These are phyloP conservation scores for Reticulomyxa filosa DNA, from an alignment of 78 protist genomes.

Conservation along the genomic window DNA sequence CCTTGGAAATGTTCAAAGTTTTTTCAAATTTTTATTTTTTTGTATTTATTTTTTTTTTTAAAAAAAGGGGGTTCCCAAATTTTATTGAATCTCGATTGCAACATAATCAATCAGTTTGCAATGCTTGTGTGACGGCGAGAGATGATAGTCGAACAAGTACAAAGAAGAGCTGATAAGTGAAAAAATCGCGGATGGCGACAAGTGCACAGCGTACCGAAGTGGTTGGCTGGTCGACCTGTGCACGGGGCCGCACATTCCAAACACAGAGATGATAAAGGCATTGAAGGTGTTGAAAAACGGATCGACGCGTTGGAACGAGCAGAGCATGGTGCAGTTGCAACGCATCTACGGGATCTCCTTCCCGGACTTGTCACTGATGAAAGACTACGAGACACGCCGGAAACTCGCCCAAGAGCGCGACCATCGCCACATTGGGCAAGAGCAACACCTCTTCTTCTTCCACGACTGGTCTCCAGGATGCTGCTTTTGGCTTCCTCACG, in stretches of 20 bases:
- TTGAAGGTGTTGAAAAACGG: slow-evolving; percentile 27
- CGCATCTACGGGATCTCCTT: slow-evolving; percentile 90
- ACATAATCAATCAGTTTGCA: no score
- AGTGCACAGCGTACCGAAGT: slow-evolving; percentile 73
- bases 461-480: slow-evolving; percentile 77
- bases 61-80: no score
- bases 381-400: slow-evolving; percentile 32
- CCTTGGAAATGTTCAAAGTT: no score
- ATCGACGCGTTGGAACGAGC: background rate
- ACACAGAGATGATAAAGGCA: slow-evolving; percentile 52
- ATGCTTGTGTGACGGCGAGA: no score
- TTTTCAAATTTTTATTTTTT: no score
- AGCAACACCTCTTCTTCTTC: no score
- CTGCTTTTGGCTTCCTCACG: slow-evolving; percentile 89
- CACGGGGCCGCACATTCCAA: slow-evolving; percentile 87
- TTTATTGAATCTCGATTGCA: no score
- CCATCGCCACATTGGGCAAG: slow-evolving; percentile 77
- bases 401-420: slow-evolving; percentile 82
- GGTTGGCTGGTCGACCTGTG: slow-evolving; percentile 87
- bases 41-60: no score
- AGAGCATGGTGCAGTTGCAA: slow-evolving; percentile 70
- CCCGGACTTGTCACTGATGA: slow-evolving; percentile 62
- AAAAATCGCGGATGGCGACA: slow-evolving; percentile 63
- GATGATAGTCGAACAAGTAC: no score
- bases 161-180: slow-evolving; percentile 45